A percentile compares a stretch with the other conserved stretches of the same genome.
Evolutionary conservation across 106 monocot genomes (phyloP).

Genomic region (Acorus calamus): DNA sequence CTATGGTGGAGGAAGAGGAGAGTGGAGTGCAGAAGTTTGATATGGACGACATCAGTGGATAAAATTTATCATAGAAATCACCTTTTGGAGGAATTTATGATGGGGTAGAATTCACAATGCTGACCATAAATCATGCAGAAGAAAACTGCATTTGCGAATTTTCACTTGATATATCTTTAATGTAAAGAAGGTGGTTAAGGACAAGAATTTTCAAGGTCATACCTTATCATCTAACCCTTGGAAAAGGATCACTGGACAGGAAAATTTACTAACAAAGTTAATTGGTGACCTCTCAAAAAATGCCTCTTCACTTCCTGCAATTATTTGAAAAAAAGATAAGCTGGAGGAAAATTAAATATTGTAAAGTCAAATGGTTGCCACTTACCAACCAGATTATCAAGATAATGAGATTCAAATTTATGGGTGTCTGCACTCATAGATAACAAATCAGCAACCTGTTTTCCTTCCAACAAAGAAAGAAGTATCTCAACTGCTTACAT

Average conservation of each 20-base stretch:
- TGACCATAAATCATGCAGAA: too few relatives aligned
- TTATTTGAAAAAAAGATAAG: neutral
- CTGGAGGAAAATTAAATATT: neutral
- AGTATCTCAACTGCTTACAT: neutral
- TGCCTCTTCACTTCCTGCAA: conserved; percentile 42
- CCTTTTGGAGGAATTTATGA: too few relatives aligned
- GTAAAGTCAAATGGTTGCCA: neutral
- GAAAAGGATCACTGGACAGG: conserved; percentile 86
- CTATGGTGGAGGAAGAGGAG: too few relatives aligned
- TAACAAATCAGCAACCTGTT: conserved; percentile 77
- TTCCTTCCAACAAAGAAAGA: neutral
- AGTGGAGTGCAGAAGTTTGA: too few relatives aligned
- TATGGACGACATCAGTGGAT: too few relatives aligned
- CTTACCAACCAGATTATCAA: conserved; percentile 83
- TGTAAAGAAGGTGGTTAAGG: too few relatives aligned
- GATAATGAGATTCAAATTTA: conserved; percentile 88
- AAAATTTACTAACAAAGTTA: conserved; percentile 76
- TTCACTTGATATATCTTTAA: too few relatives aligned
- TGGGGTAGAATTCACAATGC: too few relatives aligned
- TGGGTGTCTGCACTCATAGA: conserved; percentile 72
- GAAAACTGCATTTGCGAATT: too few relatives aligned
- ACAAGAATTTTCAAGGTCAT: neutral
- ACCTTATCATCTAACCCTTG: conserved; percentile 99
- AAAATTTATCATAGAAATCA: too few relatives aligned
- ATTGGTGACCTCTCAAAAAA: conserved; percentile 78